phyloP scores from a whole-genome alignment of 768 basidiomycete species.

The Mycena alexandri region DNA sequence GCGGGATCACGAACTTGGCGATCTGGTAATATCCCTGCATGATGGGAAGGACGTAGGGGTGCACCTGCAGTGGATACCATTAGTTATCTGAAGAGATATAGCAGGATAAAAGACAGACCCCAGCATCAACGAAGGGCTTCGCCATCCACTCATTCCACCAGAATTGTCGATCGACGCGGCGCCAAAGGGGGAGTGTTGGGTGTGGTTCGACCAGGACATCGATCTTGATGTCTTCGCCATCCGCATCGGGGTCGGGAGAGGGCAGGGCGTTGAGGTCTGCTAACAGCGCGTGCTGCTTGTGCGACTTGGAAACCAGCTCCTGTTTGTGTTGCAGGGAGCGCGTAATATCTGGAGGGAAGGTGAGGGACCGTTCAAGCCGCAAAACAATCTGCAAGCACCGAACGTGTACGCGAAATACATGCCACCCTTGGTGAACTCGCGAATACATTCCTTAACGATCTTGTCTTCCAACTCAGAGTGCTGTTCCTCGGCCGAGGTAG shows the following conservation, averaged over 20 bases:
- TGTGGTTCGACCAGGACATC: slow-evolving; percentile 79
- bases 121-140: slow-evolving; percentile 88
- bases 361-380: slow-evolving; percentile 7
- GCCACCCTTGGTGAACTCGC: slow-evolving; percentile 83
- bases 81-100: neutral
- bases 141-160: slow-evolving; percentile 97
- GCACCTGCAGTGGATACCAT: slow-evolving; percentile 65
- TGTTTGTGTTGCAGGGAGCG: slow-evolving; percentile 86
- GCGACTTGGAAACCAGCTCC: slow-evolving; percentile 68
- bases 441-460: slow-evolving; percentile 82
- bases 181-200: slow-evolving; percentile 88
- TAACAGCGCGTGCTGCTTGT: slow-evolving; percentile 70
- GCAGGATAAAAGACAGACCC: slow-evolving; percentile 60
- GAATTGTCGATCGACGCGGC: slow-evolving; percentile 88
- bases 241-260: slow-evolving; percentile 43
- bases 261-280: slow-evolving; percentile 70
- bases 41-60: slow-evolving; percentile 89
- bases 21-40: slow-evolving; percentile 95
- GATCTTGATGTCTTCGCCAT: slow-evolving; percentile 50
- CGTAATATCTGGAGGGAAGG: slow-evolving; percentile 72
- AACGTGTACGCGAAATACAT: slow-evolving; percentile 94
- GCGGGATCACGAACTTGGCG: slow-evolving; percentile 73
- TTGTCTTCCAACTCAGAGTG: slow-evolving; percentile 85
- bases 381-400: slow-evolving; percentile 60
- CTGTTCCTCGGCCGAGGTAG: slow-evolving; percentile 72